phyloP scores from a whole-genome alignment of 202 grass and related monocot genomes.

The Elaeis oleifera region DNA sequence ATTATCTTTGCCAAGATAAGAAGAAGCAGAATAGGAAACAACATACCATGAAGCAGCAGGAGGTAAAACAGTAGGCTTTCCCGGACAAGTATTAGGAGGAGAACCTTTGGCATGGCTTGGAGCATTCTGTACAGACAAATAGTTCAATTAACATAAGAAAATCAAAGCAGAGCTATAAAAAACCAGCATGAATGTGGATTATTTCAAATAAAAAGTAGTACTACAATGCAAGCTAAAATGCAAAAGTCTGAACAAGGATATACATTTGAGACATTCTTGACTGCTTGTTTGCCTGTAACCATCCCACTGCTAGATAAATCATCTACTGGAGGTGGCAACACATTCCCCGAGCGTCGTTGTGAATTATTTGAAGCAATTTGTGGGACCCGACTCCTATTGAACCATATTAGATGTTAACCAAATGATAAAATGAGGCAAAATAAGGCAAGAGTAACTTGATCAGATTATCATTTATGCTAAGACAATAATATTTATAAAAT shows the following conservation, averaged over 20 bases:
- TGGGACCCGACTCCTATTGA: slow-evolving; percentile 78
- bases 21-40: slow-evolving; percentile 14
- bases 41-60: slow-evolving; percentile 66
- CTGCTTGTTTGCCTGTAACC: slow-evolving; percentile 43
- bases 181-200: slow-evolving; percentile 17
- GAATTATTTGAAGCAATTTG: slow-evolving; percentile 75
- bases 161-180: slow-evolving; percentile 10
- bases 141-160: slow-evolving; percentile 18
- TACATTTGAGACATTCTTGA: slow-evolving; percentile 63
- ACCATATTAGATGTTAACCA: not conserved
- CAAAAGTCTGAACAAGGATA: slow-evolving; percentile 2
- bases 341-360: slow-evolving; percentile 55
- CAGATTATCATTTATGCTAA: too few species aligned
- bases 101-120: slow-evolving; percentile 47
- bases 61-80: slow-evolving; percentile 59
- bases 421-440: not conserved
- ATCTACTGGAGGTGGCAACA: slow-evolving; percentile 77
- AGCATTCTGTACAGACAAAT: slow-evolving; percentile 42
- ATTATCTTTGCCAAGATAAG: slow-evolving; percentile 10
- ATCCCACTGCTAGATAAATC: slow-evolving; percentile 54
- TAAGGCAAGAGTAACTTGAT: too few species aligned
- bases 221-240: not conserved
- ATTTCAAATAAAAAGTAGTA: not conserved
- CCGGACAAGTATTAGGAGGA: slow-evolving; percentile 63
- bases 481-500: too few species aligned